Conservation (phyloP, 2,329 filamentous ascomycete species). For the Cladosporium sp. region DNA sequence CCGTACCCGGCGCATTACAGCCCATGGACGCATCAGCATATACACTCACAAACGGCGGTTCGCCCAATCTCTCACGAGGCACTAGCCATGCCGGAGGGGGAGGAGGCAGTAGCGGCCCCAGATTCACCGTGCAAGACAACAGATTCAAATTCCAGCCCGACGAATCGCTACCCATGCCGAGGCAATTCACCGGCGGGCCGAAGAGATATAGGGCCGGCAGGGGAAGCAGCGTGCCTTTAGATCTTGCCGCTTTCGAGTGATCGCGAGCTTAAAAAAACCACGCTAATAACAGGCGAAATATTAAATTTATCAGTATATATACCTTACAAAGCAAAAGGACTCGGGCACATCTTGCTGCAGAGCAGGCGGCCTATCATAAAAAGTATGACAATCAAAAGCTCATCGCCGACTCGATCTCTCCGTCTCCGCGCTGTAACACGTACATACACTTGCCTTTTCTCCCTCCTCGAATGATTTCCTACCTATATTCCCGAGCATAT, state of each 20-base stretch:
- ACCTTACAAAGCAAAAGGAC: too few species aligned
- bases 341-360: too few species aligned
- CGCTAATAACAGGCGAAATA: too few species aligned
- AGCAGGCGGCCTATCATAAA: too few species aligned
- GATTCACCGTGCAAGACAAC: conserved; percentile 64
- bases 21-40: conserved; percentile 13
- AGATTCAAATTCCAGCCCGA: conserved; percentile 88
- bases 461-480: too few species aligned
- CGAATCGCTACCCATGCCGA: conserved; percentile 74
- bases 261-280: too few species aligned
- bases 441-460: too few species aligned
- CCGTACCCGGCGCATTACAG: not conserved
- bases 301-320: too few species aligned
- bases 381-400: too few species aligned
- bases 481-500: too few species aligned
- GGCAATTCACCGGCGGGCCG: conserved; percentile 68
- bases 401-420: too few species aligned
- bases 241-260: conserved; percentile 60
- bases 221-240: conserved; percentile 88
- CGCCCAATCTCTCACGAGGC: not conserved
- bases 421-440: too few species aligned
- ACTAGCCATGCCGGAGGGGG: not conserved
- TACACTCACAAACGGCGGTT: conserved; percentile 12
- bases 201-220: conserved; percentile 85
- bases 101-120: not conserved